phyloP scores from a whole-genome alignment of 2,329 filamentous ascomycete genomes.

The Ceratocystis cubensis region DNA sequence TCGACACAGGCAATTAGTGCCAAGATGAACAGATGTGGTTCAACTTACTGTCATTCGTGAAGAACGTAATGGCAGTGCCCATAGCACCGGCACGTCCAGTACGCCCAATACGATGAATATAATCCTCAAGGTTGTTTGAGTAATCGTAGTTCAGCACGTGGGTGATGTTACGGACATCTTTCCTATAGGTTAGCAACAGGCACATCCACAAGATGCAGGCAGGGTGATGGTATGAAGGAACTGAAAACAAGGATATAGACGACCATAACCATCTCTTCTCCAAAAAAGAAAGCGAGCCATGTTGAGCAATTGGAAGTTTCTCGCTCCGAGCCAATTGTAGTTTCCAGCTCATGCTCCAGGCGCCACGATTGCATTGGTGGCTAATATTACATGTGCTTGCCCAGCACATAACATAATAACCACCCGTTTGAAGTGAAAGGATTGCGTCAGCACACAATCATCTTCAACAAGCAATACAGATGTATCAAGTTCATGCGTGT shows the following conservation, averaged over 20 bases:
- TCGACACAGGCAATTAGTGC: neutral
- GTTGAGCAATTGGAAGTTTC: neutral
- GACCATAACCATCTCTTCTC: slow-evolving; percentile 9
- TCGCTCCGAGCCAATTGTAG: neutral
- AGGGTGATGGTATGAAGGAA: slow-evolving; percentile 38
- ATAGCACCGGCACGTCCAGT: slow-evolving; percentile 89
- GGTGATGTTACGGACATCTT: slow-evolving; percentile 99
- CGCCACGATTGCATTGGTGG: slow-evolving; percentile 15
- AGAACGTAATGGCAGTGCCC: slow-evolving; percentile 94
- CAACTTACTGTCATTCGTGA: slow-evolving; percentile 95
- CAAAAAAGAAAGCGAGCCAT: neutral
- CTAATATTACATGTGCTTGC: neutral
- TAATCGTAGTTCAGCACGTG: slow-evolving; percentile 99
- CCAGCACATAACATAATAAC: neutral
- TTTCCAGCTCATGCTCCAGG: slow-evolving; percentile 14
- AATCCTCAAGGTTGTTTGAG: slow-evolving; percentile 97
- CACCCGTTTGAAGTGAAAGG: slow-evolving; percentile 10
- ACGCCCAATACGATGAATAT: slow-evolving; percentile 92
- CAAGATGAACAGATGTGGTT: neutral
- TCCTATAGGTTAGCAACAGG: slow-evolving; percentile 30
- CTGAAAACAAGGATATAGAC: slow-evolving; percentile 37
- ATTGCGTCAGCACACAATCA: neutral
- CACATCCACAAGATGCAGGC: slow-evolving; percentile 50
- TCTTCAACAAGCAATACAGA: slow-evolving; percentile 14
- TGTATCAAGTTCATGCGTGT: neutral